Evolutionary conservation across 2,329 filamentous ascomycete species (phyloP), one percentile per base, ranked within the genome.

Genomic region (Nigrospora osmanthi): DNA sequence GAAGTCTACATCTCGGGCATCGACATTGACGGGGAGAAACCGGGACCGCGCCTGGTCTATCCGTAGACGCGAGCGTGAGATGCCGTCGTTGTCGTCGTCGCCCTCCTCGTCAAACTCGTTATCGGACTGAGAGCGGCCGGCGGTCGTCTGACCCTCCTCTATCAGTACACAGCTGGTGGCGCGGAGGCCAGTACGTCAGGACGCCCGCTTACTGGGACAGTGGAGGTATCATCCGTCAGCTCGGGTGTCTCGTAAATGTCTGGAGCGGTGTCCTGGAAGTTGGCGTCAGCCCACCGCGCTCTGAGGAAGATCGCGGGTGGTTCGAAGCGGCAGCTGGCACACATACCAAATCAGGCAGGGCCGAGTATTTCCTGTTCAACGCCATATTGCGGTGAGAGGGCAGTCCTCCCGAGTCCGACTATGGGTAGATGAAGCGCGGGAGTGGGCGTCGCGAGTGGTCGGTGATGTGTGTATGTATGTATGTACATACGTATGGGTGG

Each of bases 191-290:
- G 36, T 6, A 17, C 13, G 33, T n/a, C 28, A 38, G 6, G 3
- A 35, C n/a, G n/a, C n/a, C n/a, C 14, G 64, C 78, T 65, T 70
- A 91, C 87, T 45, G 83, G 87, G 46, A 89, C 71, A 40, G 89
- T 95, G 17, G 89, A 95, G 51, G 81, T 86, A 65, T 95, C 90
- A 60, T 95, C 89, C 46, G 86, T 91, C 53, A 96, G 72, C 45
- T 95, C 90, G 53, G 91, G 90, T 14, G 93, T 97, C 68, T 97
- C 91, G 72, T 96, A 97, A 58, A 95, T 88, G 60, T 97, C 93
- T 53, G 90, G 90, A 28, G 90, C 89, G 44, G 85, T 86, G 68
- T 96, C 90, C 87, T 94, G 54, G 30, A 19, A 17, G 38, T 43
- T 28, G 23, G 23, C 23, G 52, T 61, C 50, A 61, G 55, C 35